These are phyloP conservation scores for Triangularia verruculosa DNA, from an alignment of 2,329 filamentous ascomycete genomes.

Conservation along the genomic window DNA sequence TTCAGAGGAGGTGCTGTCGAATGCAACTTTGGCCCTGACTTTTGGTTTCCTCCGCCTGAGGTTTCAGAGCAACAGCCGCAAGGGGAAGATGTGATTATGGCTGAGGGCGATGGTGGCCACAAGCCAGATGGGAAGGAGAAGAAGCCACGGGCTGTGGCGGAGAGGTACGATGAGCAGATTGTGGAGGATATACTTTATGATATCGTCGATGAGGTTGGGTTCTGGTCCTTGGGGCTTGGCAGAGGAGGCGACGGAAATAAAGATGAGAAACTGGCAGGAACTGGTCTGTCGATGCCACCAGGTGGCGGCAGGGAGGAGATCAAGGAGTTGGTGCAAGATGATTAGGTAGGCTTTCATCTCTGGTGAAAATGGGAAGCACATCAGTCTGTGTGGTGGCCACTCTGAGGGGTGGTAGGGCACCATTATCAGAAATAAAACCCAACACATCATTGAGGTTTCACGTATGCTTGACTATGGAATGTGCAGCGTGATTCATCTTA, in stretches of 20 bases:
- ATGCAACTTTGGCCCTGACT: constrained; percentile 90
- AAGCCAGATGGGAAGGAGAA: not conserved
- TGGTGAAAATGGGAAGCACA: not conserved
- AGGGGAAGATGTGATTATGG: constrained; percentile 49
- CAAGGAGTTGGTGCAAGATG: constrained; percentile 64
- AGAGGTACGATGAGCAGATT: constrained; percentile 88
- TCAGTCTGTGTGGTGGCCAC: too few species aligned
- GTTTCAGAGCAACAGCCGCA: constrained; percentile 39
- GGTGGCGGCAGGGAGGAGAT: constrained; percentile 51
- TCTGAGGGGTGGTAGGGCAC: too few species aligned
- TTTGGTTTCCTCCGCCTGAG: constrained; percentile 73
- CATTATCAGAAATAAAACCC: too few species aligned
- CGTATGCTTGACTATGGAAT: too few species aligned
- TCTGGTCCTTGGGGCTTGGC: constrained; percentile 65
- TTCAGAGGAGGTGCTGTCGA: constrained; percentile 90
- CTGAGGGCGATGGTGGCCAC: constrained; percentile 29
- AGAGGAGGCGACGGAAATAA: constrained; percentile 37
- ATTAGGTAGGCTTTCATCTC: constrained; percentile 35
- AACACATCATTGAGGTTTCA: too few species aligned
- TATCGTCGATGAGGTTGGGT: constrained; percentile 90
- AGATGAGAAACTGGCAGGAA: constrained; percentile 33
- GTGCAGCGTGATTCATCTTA: too few species aligned
- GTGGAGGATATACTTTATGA: constrained; percentile 93
- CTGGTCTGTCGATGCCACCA: constrained; percentile 36
- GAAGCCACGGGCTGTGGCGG: constrained; percentile 56